A percentile compares a stretch with the other conserved stretches of the same genome.
Conservation (phyloP, 1,139 yeast genomes). For the Saccharomyces hybrid region DNA sequence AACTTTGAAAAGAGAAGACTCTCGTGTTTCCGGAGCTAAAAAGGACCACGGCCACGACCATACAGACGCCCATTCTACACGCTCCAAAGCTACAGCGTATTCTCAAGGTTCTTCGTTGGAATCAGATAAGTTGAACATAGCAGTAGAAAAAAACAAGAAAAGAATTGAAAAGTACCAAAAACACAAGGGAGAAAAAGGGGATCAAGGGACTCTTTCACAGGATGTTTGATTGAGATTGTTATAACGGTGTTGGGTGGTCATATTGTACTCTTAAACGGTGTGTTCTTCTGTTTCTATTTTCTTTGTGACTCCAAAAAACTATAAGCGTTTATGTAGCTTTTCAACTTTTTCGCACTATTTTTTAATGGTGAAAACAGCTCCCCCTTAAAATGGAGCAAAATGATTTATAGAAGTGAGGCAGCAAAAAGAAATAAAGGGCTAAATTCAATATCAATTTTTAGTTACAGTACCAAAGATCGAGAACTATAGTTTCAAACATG, state of each 20-base stretch:
- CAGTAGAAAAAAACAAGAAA: slow-evolving; percentile 30
- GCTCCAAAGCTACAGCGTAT: neutral
- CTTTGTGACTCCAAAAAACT: neutral
- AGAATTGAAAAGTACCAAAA: slow-evolving; percentile 23
- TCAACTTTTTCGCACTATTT: neutral
- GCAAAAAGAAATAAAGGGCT: neutral
- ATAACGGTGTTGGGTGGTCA: neutral
- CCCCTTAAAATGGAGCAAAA: neutral
- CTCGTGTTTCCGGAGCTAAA: neutral
- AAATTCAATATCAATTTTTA: neutral
- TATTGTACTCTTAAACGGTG: neutral
- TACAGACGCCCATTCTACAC: slow-evolving; percentile 1
- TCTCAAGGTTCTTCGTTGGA: slow-evolving; percentile 3
- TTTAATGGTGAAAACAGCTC: neutral
- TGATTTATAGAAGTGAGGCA: neutral
- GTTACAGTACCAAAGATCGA: neutral
- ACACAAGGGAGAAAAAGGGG: slow-evolving; percentile 19
- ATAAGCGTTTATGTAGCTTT: neutral
- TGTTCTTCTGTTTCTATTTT: neutral
- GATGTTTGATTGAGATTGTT: slow-evolving; percentile 15
- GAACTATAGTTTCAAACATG: slow-evolving; percentile 35
- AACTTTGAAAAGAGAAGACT: slow-evolving; percentile 7
- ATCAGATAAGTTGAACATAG: slow-evolving; percentile 21
- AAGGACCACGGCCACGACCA: neutral
- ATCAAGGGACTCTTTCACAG: slow-evolving; percentile 24